These are phyloP conservation scores for Lactifluus rugatus DNA, from an alignment of 768 basidiomycete species.

Conservation along the genomic window DNA sequence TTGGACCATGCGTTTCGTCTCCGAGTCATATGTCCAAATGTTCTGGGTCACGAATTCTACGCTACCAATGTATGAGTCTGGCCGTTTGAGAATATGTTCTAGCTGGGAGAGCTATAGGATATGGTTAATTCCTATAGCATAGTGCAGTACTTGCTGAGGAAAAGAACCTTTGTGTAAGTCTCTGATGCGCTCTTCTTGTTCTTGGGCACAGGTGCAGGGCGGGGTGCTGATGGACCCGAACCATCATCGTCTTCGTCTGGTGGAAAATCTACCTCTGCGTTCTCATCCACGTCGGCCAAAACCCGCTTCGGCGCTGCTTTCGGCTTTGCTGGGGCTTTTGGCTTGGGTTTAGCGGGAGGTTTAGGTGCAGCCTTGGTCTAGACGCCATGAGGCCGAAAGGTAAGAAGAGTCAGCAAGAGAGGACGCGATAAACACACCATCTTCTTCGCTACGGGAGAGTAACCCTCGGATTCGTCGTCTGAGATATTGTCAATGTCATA, in stretches of 20 bases:
- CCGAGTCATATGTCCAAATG: conserved; percentile 93
- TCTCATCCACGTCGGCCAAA: conserved; percentile 52
- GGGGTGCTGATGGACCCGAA: conserved; percentile 23
- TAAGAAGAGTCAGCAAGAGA: conserved; percentile 4
- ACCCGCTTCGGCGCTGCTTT: conserved; percentile 54
- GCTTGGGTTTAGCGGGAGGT: conserved; percentile 34
- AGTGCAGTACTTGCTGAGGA: neutral
- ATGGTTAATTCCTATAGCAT: neutral
- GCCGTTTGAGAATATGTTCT: conserved; percentile 87
- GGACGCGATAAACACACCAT: conserved; percentile 27
- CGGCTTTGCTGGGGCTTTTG: conserved; percentile 39
- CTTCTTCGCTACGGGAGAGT: conserved; percentile 46
- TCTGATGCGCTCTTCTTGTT: conserved; percentile 89
- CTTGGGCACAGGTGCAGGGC: conserved; percentile 25
- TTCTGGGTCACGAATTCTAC: conserved; percentile 76
- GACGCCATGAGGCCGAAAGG: conserved; percentile 20
- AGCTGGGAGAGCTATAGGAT: conserved; percentile 73
- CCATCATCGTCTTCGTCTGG: conserved; percentile 33
- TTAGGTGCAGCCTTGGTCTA: conserved; percentile 39
- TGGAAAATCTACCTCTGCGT: conserved; percentile 41
- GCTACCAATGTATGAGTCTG: conserved; percentile 94
- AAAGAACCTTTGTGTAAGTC: conserved; percentile 72
- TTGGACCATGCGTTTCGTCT: conserved; percentile 72
- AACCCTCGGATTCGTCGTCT: conserved; percentile 59
- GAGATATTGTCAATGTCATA: conserved; percentile 53